These are phyloP conservation scores for Globisporangium iwayamae DNA, from an alignment of 352 stramenopile genomes.

Conservation along the genomic window DNA sequence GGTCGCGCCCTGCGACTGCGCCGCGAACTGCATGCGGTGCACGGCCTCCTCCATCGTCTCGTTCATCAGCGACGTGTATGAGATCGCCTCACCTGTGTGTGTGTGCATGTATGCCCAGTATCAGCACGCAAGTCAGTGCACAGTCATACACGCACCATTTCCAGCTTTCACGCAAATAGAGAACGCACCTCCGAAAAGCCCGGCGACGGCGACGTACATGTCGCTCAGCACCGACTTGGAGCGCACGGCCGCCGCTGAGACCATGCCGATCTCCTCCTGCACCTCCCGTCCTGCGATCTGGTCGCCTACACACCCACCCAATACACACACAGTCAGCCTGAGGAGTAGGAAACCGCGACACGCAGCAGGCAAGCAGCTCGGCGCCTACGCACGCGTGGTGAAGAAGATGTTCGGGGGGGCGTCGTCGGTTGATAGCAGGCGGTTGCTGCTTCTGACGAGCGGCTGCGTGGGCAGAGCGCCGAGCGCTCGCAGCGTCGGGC, in stretches of 20 bases:
- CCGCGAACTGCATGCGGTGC: slow-evolving; percentile 73
- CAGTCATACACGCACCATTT: background rate
- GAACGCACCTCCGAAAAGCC: slow-evolving; percentile 53
- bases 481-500: slow-evolving; percentile 5
- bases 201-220: slow-evolving; percentile 73
- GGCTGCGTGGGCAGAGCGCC: background rate
- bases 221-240: slow-evolving; percentile 83
- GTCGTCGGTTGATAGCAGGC: slow-evolving; percentile 13
- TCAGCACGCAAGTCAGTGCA: background rate
- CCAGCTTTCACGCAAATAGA: background rate
- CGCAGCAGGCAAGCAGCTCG: background rate
- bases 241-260: slow-evolving; percentile 69
- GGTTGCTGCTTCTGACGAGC: background rate
- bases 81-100: slow-evolving; percentile 48
- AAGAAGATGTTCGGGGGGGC: slow-evolving; percentile 45
- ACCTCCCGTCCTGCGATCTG: slow-evolving; percentile 66
- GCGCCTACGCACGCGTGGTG: slow-evolving; percentile 50
- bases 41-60: slow-evolving; percentile 76
- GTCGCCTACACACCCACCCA: slow-evolving; percentile 34
- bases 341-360: background rate
- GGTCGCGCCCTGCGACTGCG: slow-evolving; percentile 68
- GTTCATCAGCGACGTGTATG: slow-evolving; percentile 83
- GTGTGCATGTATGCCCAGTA: too few relatives aligned
- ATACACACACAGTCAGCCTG: background rate
- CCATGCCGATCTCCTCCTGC: slow-evolving; percentile 69